Evolutionary conservation across 2,329 filamentous ascomycete genomes (phyloP).

Genomic region (Parastagonospora nodorum): DNA sequence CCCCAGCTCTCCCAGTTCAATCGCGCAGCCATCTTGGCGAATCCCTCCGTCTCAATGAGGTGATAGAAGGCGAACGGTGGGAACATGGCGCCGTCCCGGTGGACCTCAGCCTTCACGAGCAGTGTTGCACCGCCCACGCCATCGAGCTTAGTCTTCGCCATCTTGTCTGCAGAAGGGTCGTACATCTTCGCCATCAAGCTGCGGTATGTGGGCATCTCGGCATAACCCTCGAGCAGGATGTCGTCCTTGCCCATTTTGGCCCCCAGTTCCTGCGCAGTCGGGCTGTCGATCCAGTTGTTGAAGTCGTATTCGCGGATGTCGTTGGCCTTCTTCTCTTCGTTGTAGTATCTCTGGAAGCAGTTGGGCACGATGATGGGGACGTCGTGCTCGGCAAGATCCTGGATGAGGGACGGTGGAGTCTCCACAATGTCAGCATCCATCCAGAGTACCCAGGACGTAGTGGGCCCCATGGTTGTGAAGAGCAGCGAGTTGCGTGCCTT

Average conservation of each 20-base stretch:
- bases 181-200: conserved; percentile 87
- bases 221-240: conserved; percentile 90
- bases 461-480: conserved; percentile 90
- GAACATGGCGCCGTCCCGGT: conserved; percentile 98
- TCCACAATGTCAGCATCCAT: conserved; percentile 91
- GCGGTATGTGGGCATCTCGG: conserved; percentile 89
- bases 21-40: conserved; percentile 93
- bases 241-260: conserved; percentile 86
- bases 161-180: conserved; percentile 55
- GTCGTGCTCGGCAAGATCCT: conserved; percentile 86
- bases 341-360: conserved; percentile 82
- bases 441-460: conserved; percentile 96
- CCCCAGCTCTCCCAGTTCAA: conserved; percentile 85
- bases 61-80: conserved; percentile 96
- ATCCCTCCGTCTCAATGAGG: conserved; percentile 96
- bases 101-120: conserved; percentile 94
- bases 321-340: conserved; percentile 71
- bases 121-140: conserved; percentile 93
- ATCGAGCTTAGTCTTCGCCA: conserved; percentile 76
- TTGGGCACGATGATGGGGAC: conserved; percentile 94
- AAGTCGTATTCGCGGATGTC: conserved; percentile 89
- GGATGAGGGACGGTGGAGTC: conserved; percentile 80
- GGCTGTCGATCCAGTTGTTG: conserved; percentile 96
- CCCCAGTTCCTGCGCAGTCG: conserved; percentile 75
- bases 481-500: conserved; percentile 91